These are phyloP conservation scores for Cercospora canescens DNA, from an alignment of 2,329 filamentous ascomycete species.

Conservation along the genomic window DNA sequence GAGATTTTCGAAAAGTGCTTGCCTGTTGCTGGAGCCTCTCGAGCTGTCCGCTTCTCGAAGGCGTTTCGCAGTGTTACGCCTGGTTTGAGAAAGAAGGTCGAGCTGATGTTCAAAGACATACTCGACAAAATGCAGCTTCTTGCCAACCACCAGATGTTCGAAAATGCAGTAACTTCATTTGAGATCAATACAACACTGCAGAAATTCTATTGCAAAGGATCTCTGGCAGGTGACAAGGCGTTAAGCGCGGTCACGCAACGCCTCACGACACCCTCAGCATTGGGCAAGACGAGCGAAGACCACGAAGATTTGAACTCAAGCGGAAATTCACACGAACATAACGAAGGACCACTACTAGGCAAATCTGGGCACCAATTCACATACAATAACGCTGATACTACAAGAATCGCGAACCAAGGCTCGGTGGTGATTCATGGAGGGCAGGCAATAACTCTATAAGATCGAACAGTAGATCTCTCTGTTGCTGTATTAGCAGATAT, in stretches of 20 bases:
- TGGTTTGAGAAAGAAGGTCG: background rate
- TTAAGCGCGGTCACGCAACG: background rate
- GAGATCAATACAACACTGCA: background rate
- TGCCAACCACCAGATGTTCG: conserved; percentile 1
- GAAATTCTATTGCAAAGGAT: background rate
- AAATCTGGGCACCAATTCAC: background rate
- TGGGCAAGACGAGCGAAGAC: background rate
- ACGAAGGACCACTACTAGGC: background rate
- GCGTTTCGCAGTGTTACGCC: background rate
- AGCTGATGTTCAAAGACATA: conserved; percentile 1
- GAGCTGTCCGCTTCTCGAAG: background rate
- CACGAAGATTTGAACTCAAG: background rate
- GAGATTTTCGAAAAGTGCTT: background rate
- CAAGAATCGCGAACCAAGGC: background rate
- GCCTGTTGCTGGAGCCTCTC: background rate
- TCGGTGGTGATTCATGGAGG: background rate
- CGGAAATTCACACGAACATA: background rate
- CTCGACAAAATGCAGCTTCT: background rate
- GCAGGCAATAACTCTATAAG: background rate
- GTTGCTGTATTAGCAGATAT: background rate
- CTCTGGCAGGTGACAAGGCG: background rate
- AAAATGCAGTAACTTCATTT: background rate
- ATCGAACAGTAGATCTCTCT: background rate
- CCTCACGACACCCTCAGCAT: background rate
- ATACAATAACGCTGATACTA: background rate